Evolutionary conservation across 768 basidiomycete species (phyloP).

Genomic region (Pholiota conissans): DNA sequence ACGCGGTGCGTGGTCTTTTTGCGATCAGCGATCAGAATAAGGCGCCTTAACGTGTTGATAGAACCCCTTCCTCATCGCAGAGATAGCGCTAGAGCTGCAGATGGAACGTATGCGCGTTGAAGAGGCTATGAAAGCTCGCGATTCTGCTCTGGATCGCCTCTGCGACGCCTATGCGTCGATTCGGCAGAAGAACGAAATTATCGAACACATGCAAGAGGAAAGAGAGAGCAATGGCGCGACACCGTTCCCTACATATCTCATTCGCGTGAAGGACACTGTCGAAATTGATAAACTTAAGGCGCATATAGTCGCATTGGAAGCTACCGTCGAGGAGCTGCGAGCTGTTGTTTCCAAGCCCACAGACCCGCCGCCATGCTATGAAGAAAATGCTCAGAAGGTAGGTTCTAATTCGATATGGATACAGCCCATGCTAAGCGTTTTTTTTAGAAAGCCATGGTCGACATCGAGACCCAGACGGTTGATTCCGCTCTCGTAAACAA

Average conservation of each 20-base stretch:
- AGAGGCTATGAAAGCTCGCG: conserved; percentile 65
- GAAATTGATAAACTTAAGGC: conserved; percentile 32
- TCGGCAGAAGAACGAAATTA: conserved; percentile 55
- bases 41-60: conserved; percentile 14
- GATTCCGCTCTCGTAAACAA: background rate
- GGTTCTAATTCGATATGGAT: background rate
- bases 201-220: conserved; percentile 48
- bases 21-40: background rate
- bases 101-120: conserved; percentile 49
- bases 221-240: conserved; percentile 23
- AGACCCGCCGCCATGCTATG: conserved; percentile 40
- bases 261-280: background rate
- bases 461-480: background rate
- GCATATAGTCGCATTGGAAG: conserved; percentile 39
- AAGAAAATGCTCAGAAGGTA: conserved; percentile 33
- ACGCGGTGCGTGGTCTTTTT: conserved; percentile 15
- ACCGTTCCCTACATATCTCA: conserved; percentile 1
- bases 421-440: too few species aligned
- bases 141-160: conserved; percentile 58
- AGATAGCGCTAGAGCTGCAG: conserved; percentile 56
- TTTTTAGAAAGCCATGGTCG: background rate
- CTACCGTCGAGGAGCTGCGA: conserved; percentile 36
- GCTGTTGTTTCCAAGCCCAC: conserved; percentile 27
- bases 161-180: conserved; percentile 60
- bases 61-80: conserved; percentile 48